Evolutionary conservation across 2,329 filamentous ascomycete species (phyloP).

Genomic region (Cordyceps cicadae): DNA sequence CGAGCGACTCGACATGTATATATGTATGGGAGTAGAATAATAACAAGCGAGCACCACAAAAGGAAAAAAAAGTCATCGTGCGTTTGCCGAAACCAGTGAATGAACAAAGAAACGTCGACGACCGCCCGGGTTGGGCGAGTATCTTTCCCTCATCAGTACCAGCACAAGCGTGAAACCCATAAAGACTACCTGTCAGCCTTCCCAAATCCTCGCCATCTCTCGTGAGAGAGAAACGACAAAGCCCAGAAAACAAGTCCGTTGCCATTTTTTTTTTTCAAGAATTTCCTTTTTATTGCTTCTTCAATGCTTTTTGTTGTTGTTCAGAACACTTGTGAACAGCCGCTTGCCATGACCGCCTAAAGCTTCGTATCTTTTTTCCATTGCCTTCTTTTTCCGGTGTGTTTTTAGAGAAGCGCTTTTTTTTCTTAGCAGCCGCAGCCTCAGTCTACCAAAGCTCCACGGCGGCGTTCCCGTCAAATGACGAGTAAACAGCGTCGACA

Average conservation of each 20-base stretch:
- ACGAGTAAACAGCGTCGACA: background rate
- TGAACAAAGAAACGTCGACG: slow-evolving; percentile 9
- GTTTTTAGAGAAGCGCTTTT: background rate
- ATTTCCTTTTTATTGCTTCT: background rate
- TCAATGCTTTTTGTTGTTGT: background rate
- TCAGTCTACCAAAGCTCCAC: background rate
- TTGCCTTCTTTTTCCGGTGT: background rate
- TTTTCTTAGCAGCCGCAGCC: background rate
- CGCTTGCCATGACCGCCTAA: background rate
- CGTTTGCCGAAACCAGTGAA: slow-evolving; percentile 12
- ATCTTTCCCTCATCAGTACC: slow-evolving; percentile 99
- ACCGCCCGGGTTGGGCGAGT: slow-evolving; percentile 50
- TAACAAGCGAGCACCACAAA: slow-evolving; percentile 14
- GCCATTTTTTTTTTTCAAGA: background rate
- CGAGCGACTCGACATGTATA: slow-evolving; percentile 6
- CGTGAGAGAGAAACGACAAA: background rate
- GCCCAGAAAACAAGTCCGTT: background rate
- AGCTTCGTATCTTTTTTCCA: background rate
- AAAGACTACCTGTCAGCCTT: background rate
- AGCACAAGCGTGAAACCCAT: slow-evolving; percentile 32
- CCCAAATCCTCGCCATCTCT: background rate
- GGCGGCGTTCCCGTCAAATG: slow-evolving; percentile 7
- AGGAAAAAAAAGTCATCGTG: background rate
- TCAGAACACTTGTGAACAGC: background rate
- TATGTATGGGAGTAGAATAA: background rate